phyloP scores from a whole-genome alignment of 331 rosid genomes.

The Quercus tomentella region DNA sequence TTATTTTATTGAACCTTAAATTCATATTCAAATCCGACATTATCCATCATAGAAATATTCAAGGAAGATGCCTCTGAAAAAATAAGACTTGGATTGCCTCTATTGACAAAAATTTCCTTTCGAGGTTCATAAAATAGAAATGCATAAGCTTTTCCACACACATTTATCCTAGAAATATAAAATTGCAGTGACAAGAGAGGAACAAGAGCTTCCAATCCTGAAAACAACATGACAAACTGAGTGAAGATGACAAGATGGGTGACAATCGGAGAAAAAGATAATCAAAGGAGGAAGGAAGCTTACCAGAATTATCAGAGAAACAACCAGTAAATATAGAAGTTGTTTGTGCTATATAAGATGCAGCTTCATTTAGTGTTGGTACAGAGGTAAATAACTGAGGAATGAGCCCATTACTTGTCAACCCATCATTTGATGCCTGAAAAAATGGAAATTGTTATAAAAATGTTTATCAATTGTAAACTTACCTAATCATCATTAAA shows the following conservation, averaged over 20 bases:
- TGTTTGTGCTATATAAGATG: conserved; percentile 83
- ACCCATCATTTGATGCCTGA: conserved; percentile 43
- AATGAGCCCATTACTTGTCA: conserved; percentile 52
- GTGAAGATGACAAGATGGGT: too few species aligned
- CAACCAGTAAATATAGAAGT: conserved; percentile 73
- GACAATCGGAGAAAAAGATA: too few species aligned
- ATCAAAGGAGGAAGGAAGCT: conserved; percentile 10
- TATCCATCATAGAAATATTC: neutral
- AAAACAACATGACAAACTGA: too few species aligned
- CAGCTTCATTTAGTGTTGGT: conserved; percentile 80
- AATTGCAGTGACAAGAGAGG: too few species aligned
- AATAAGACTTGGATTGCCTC: neutral
- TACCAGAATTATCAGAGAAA: conserved; percentile 85
- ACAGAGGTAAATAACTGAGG: conserved; percentile 82
- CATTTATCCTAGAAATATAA: too few species aligned
- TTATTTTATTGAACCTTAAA: neutral
- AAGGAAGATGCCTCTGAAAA: neutral
- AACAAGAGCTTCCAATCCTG: too few species aligned
- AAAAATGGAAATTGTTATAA: conserved; percentile 10
- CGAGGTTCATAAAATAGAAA: too few species aligned
- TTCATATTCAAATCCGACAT: neutral
- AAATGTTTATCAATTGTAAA: neutral
- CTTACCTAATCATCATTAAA: neutral
- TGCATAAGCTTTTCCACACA: too few species aligned
- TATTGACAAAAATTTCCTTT: too few species aligned